These are phyloP conservation scores for Syzygium aqueum DNA, from an alignment of 345 rosid genomes.

Conservation along the genomic window DNA sequence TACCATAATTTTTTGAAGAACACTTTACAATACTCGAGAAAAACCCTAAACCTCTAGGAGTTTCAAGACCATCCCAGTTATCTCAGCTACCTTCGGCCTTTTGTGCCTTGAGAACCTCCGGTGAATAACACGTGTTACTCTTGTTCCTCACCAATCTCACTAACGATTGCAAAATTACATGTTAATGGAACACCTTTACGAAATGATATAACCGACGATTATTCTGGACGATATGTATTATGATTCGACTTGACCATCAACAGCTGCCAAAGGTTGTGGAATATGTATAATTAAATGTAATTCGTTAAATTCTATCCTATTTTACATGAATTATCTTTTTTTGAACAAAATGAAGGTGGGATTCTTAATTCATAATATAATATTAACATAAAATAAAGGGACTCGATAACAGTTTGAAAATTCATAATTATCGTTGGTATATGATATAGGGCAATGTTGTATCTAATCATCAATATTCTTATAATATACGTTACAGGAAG, in stretches of 20 bases:
- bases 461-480: neutral
- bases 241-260: neutral
- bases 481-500: neutral
- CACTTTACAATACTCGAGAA: neutral
- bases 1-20: neutral
- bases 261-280: neutral
- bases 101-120: rapidly evolving
- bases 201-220: neutral
- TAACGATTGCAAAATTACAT: neutral
- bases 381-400: neutral
- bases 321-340: neutral
- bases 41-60: neutral
- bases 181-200: neutral
- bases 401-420: neutral
- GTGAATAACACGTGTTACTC: neutral
- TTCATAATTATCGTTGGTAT: neutral
- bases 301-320: neutral
- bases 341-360: neutral
- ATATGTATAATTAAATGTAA: neutral
- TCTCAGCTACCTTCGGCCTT: neutral
- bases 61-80: neutral
- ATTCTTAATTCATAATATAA: neutral
- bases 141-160: neutral
- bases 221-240: neutral
- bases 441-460: too few relatives aligned